Evolutionary conservation across 23 red algal species (phyloP).

Genomic region (Gracilaria gracilis): DNA sequence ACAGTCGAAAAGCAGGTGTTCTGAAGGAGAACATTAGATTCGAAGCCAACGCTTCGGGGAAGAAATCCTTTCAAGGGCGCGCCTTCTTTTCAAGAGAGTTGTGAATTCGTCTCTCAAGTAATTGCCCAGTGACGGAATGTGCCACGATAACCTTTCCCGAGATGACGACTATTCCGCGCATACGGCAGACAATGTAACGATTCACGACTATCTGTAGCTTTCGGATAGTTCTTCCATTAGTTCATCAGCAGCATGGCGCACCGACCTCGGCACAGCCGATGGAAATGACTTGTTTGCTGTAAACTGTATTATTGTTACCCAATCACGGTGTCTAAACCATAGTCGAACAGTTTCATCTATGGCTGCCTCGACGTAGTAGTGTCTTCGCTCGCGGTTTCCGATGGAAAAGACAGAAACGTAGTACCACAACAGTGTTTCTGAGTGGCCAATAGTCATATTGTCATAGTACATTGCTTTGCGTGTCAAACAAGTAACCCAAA

Average conservation of each 20-base stretch:
- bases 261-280: background rate
- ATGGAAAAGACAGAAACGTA: slow-evolving; percentile 11
- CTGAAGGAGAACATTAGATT: no score
- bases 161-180: no score
- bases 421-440: slow-evolving; percentile 5
- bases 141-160: no score
- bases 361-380: background rate
- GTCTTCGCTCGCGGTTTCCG: slow-evolving; percentile 13
- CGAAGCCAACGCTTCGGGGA: no score
- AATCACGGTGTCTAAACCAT: background rate
- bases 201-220: background rate
- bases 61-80: no score
- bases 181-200: no score
- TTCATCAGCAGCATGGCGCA: background rate
- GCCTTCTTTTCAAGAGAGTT: no score
- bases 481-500: background rate
- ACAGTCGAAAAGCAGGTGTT: no score
- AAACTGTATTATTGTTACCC: slow-evolving; percentile 20
- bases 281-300: background rate
- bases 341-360: slow-evolving; percentile 11
- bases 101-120: no score
- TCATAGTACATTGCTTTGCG: background rate
- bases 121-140: no score
- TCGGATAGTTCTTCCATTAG: background rate
- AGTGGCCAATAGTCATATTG: slow-evolving; percentile 4